phyloP scores from a whole-genome alignment of 2,329 filamentous ascomycete genomes.

The Didymellaceae sp. region DNA sequence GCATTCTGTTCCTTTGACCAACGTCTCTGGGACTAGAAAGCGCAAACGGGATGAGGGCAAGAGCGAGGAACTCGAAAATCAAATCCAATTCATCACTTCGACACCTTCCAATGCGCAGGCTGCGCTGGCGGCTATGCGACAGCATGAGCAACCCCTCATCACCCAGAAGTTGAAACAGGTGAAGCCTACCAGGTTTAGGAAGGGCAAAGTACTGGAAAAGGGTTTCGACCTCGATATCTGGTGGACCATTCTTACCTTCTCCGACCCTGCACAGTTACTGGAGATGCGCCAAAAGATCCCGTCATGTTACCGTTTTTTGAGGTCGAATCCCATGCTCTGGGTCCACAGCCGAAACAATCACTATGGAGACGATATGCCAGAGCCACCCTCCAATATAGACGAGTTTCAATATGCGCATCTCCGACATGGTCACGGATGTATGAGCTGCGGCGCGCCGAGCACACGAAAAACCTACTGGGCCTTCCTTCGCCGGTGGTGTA shows the following conservation, averaged over 20 bases:
- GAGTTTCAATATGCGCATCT: slow-evolving; percentile 51
- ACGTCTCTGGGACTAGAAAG: slow-evolving; percentile 36
- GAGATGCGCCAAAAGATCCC: slow-evolving; percentile 45
- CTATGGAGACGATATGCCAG: slow-evolving; percentile 43
- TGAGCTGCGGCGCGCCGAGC: slow-evolving; percentile 44
- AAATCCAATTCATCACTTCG: slow-evolving; percentile 6
- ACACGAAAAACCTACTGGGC: slow-evolving; percentile 54
- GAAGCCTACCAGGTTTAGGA: slow-evolving; percentile 38
- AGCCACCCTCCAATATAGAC: slow-evolving; percentile 44
- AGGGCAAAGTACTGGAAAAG: slow-evolving; percentile 35
- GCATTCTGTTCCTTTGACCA: slow-evolving; percentile 39
- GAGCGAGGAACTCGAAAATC: slow-evolving; percentile 12
- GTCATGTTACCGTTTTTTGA: slow-evolving; percentile 44
- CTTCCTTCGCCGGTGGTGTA: slow-evolving; percentile 52
- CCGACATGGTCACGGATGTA: slow-evolving; percentile 49
- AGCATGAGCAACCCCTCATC: slow-evolving; percentile 19
- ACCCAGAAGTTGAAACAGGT: slow-evolving; percentile 31
- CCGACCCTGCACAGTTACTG: slow-evolving; percentile 43
- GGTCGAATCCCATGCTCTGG: slow-evolving; percentile 48
- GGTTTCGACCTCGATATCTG: slow-evolving; percentile 43
- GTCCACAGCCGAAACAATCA: slow-evolving; percentile 45
- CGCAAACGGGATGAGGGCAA: slow-evolving; percentile 23
- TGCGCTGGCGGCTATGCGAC: slow-evolving; percentile 3
- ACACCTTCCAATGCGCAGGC: slow-evolving; percentile 10
- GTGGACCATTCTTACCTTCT: slow-evolving; percentile 46